A percentile compares a stretch with the other conserved stretches of the same genome.
Conservation (phyloP, 257 asterid species). For the Leptodermis oblonga region DNA sequence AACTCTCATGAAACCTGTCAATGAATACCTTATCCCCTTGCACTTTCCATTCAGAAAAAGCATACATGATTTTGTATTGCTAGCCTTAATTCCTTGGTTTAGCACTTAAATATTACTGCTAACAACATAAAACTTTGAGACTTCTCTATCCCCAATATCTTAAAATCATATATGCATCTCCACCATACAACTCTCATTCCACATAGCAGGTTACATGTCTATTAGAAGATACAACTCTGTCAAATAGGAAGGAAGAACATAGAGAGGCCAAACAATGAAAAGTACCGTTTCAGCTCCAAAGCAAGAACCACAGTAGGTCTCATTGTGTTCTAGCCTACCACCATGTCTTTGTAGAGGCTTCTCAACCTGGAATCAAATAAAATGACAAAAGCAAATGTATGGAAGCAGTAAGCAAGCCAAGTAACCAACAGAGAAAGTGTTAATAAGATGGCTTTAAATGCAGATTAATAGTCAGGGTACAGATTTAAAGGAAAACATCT, state of each 20-base stretch:
- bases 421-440: not conserved
- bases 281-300: constrained; percentile 93
- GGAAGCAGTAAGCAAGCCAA: constrained; percentile 11
- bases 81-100: not conserved
- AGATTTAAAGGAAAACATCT: not conserved
- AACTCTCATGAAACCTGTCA: not conserved
- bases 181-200: not conserved
- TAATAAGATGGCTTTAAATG: not conserved
- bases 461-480: not conserved
- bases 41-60: not conserved
- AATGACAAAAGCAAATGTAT: constrained; percentile 4
- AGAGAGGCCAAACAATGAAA: constrained; percentile 12
- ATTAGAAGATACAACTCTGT: not conserved
- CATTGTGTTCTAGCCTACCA: constrained; percentile 92
- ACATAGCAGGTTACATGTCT: not conserved
- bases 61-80: not conserved
- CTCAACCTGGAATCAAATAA: constrained; percentile 64
- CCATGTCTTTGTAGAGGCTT: constrained; percentile 97
- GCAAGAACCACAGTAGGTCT: constrained; percentile 96
- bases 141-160: not conserved
- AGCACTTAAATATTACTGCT: not conserved
- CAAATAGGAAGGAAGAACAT: not conserved
- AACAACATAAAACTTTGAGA: not conserved
- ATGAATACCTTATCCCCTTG: not conserved
- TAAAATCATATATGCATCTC: not conserved